A percentile compares a stretch with the other conserved stretches of the same genome.
Conservation (phyloP, 169 alveolate genomes). For the Plasmodium knowlesi region DNA sequence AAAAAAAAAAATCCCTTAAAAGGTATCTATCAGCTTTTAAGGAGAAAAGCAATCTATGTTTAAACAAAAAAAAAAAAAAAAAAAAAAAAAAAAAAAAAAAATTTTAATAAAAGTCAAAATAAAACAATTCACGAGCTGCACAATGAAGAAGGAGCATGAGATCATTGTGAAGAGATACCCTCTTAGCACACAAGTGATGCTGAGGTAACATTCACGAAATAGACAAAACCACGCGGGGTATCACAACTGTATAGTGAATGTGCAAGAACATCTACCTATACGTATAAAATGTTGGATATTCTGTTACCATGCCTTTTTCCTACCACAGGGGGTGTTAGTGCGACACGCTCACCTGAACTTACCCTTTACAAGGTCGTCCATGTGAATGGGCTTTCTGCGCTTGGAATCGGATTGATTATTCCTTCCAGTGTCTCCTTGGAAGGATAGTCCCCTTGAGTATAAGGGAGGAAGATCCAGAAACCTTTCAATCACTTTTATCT, state of each 20-base stretch:
- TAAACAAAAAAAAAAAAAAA: too few relatives aligned
- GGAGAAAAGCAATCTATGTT: not conserved
- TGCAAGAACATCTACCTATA: not conserved
- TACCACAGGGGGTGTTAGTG: not conserved
- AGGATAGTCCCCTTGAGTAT: conserved; percentile 43
- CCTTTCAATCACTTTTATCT: conserved; percentile 27
- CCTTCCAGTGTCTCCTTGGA: not conserved
- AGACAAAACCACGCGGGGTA: not conserved
- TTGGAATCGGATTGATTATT: not conserved
- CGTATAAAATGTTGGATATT: not conserved
- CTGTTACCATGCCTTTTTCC: not conserved
- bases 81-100: too few relatives aligned
- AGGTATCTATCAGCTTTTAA: not conserved
- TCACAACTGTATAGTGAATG: not conserved
- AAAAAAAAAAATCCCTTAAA: not conserved
- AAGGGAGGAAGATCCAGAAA: conserved; percentile 56
- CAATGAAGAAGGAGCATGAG: not conserved
- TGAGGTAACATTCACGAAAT: not conserved
- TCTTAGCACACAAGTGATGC: not conserved
- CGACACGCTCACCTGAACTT: not conserved
- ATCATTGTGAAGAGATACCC: not conserved
- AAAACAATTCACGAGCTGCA: not conserved
- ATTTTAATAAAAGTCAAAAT: not conserved
- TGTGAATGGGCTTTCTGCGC: conserved; percentile 20
- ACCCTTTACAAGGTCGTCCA: conserved; percentile 30